Conservation (phyloP, 179 eudicot genomes). For the Gypsophila paniculata region DNA sequence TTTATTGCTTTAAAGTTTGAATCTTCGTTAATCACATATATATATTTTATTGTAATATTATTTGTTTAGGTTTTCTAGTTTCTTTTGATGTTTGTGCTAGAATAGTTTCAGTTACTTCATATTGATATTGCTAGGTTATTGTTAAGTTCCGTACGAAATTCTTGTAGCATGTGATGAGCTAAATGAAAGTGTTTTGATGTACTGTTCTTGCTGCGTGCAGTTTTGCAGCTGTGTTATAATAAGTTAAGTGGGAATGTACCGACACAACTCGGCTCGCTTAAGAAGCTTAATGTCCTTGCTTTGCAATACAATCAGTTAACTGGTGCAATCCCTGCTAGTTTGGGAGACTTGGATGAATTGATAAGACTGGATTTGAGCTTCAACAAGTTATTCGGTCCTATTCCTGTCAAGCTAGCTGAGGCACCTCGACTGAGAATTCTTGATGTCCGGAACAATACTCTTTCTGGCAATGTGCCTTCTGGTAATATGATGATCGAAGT, state of each 20-base stretch:
- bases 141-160: not conserved
- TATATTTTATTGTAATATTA: not conserved
- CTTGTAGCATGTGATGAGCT: not conserved
- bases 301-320: slow-evolving; percentile 60
- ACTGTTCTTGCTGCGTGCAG: slow-evolving; percentile 37
- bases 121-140: not conserved
- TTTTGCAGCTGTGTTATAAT: slow-evolving; percentile 76
- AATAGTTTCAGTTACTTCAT: not conserved
- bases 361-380: slow-evolving; percentile 75
- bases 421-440: slow-evolving; percentile 53
- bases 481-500: slow-evolving; percentile 38
- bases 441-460: slow-evolving; percentile 62
- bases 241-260: slow-evolving; percentile 69
- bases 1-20: slow-evolving; percentile 2
- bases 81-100: not conserved
- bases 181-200: slow-evolving; percentile 18
- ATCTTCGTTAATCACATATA: not conserved
- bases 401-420: slow-evolving; percentile 64
- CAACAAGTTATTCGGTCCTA: slow-evolving; percentile 67
- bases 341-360: slow-evolving; percentile 55
- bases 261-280: slow-evolving; percentile 59
- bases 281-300: slow-evolving; percentile 69
- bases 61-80: not conserved
- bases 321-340: slow-evolving; percentile 81
- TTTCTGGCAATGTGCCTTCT: slow-evolving; percentile 73